phyloP scores from a whole-genome alignment of 2,329 filamentous ascomycete species.

The Fusarium nurragi region DNA sequence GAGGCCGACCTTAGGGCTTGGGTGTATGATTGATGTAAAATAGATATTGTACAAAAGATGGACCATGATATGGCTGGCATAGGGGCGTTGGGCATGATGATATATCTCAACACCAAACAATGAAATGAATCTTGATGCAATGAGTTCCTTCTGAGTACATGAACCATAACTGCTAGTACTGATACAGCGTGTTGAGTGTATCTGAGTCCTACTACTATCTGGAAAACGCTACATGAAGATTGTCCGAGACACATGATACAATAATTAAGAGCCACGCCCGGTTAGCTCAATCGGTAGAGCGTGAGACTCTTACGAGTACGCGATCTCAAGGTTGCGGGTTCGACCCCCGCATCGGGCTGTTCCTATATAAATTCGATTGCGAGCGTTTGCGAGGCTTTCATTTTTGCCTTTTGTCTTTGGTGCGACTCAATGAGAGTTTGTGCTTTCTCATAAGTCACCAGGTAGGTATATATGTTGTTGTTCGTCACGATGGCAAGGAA shows the following conservation, averaged over 20 bases:
- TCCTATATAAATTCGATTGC: constrained; percentile 47
- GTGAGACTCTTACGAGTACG: constrained; percentile 68
- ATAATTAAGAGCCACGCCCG: constrained; percentile 47
- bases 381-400: constrained; percentile 34
- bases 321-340: constrained; percentile 67
- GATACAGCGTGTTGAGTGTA: rapidly evolving
- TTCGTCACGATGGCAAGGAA: too few relatives aligned
- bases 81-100: constrained; percentile 22
- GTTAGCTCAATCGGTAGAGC: constrained; percentile 63
- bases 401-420: constrained; percentile 22
- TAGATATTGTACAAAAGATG: constrained; percentile 34
- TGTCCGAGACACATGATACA: neutral
- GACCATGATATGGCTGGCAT: constrained; percentile 16
- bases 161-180: neutral
- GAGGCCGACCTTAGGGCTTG: constrained; percentile 4
- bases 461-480: too few relatives aligned
- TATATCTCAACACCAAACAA: constrained; percentile 39
- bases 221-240: rapidly evolving
- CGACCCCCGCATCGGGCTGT: constrained; percentile 57
- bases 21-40: constrained; percentile 32
- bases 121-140: neutral
- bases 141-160: too few relatives aligned
- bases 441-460: too few relatives aligned
- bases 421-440: neutral
- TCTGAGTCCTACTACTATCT: rapidly evolving